Evolutionary conservation across 768 basidiomycete genomes (phyloP), one percentile per base, ranked within the genome.

Genomic region (Pleurotus citrinopileatus): DNA sequence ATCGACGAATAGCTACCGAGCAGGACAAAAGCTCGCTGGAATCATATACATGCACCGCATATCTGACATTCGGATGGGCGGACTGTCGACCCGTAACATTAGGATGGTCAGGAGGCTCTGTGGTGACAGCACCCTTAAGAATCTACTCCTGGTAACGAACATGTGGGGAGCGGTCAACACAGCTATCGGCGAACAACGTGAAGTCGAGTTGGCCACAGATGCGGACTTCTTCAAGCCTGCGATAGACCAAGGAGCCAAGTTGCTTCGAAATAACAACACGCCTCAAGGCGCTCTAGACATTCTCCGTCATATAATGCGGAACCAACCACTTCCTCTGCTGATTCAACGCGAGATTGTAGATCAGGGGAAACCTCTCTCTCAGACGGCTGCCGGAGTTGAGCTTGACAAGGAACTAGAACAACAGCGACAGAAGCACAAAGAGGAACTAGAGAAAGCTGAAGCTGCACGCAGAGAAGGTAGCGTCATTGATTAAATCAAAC

Each of bases 301-400:
- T 25, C n/a, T 42, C 2, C 52, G 40, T 4, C 67, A 70, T 27
- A 63, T 84, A 54, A 58, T 79, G 15, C 64, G 67, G 23, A 73
- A 66, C 8, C 63, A 67, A 22, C 75, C 82, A 0, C 59, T 71
- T 2, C 68, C 76, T 2, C 68, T 85, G 2, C 72, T 70, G 25
- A 82, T 86, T 45, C 84, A 84, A 57, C 65, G 69, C 22, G 83
- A 86, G 61, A 66, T 84, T 13, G 78, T 84, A 3, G 75, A 76
- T 52, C 67, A 78, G 58, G 70, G 69, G 27, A 74, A 75, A 47
- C 68, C 74, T 37, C 71, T 84, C 12, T 67, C 73, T 1, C 69
- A 83, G 44, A 84, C 84, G 2, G 66, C 70, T 4, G 84, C 83
- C 1, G 82, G 82, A 0, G 69, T 65, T n/a, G 83, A 81, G 60